Base-by-base conservation (phyloP, 257 asterid species). In the Solanum bukasovii region DNA sequence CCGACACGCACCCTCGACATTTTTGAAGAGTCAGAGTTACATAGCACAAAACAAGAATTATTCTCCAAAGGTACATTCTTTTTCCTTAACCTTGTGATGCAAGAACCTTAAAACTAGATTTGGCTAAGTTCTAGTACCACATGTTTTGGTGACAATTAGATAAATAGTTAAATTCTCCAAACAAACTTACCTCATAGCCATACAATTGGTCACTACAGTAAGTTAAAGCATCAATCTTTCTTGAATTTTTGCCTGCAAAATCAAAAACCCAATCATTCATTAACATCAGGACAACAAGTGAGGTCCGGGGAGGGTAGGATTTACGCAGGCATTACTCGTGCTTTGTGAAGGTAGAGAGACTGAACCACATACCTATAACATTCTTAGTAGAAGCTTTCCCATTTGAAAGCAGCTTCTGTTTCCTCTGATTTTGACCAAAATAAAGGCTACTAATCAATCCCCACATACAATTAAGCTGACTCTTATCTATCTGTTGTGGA, bases 381-480 rank as follows among this genome's bases (percentile, higher is more conserved):
- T 90, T 77, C 46, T 90, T 87, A 34, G 83, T 77, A 74, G 35
- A 70, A 9, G 85, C 87, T 92, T 90, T 91, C 87, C 93, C 94
- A n/a, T 93, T 91, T 7, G 90, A 89, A 37, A 92, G 90, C 87
- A 87, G 87, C 88, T 90, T 93, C 65, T 77, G 94, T 84, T 78
- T 70, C 18, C 90, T 56, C 27, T 89, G 87, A 33, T 88, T 91
- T 25, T 89, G 91, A 75, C 93, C 86, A 75, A 95, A 92, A 79
- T 94, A 93, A 35, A 93, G 88, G 87, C 91, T 90, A 42, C 90
- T 90, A 40, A 92, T 89, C 90, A 93, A 87, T 31, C 96, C 93
- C 94, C 93, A 90, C 90, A 88, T 87, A 87, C 95, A 92, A 87
- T 90, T 94, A 88, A 92, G 38, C 72, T 90, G 94, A 79, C 59